Conservation (phyloP, 1,139 yeast species). For the Geotrichum citri-aurantii region DNA sequence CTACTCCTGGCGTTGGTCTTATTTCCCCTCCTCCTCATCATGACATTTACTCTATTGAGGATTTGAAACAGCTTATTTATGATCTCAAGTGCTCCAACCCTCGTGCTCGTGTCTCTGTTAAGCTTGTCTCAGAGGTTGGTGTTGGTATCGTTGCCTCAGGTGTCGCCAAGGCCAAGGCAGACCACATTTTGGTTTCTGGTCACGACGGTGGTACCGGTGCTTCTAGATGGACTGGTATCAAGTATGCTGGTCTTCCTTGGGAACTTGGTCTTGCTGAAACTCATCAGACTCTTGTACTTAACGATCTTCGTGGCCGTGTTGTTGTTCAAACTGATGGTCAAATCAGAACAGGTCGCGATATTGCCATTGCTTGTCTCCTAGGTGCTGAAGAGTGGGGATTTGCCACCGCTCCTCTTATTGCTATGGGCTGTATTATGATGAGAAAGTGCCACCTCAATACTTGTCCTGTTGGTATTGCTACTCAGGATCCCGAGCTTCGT, state of each 20-base stretch:
- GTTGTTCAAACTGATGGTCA: conserved; percentile 97
- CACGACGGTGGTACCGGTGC: conserved; percentile 99
- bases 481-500: conserved; percentile 93
- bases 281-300: conserved; percentile 92
- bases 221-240: conserved; percentile 93
- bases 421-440: conserved; percentile 97
- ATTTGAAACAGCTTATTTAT: conserved; percentile 91
- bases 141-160: conserved; percentile 99
- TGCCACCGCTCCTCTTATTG: conserved; percentile 94
- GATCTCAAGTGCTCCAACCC: conserved; percentile 97
- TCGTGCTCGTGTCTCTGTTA: conserved; percentile 92
- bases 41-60: conserved; percentile 96
- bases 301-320: conserved; percentile 92
- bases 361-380: conserved; percentile 88
- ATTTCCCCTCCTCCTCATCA: conserved; percentile 99
- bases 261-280: conserved; percentile 97
- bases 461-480: conserved; percentile 98
- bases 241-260: conserved; percentile 98
- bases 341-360: conserved; percentile 90
- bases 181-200: conserved; percentile 90
- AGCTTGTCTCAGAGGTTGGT: conserved; percentile 95
- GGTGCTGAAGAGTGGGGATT: conserved; percentile 99
- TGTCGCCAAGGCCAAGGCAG: conserved; percentile 98
- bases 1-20: conserved; percentile 94
- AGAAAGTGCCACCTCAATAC: conserved; percentile 89